phyloP scores from a whole-genome alignment of 176 grass and related monocot genomes.

The Avena eriantha region DNA sequence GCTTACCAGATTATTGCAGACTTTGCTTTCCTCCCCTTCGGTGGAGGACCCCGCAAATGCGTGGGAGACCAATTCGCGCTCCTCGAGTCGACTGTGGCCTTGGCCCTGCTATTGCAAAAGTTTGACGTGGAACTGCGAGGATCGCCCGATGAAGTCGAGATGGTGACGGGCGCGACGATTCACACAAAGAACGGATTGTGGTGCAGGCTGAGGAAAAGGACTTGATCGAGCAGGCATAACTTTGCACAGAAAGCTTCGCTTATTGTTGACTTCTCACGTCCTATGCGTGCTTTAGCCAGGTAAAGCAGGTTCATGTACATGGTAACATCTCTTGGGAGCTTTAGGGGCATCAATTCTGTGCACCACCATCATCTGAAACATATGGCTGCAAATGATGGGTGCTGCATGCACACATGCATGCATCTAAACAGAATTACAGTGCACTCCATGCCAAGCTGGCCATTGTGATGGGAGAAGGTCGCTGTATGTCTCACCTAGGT shows the following conservation, averaged over 20 bases:
- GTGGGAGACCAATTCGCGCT: conserved; percentile 91
- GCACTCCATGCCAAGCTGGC: conserved; percentile 32
- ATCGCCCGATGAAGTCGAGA: conserved; percentile 71
- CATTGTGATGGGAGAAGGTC: not conserved
- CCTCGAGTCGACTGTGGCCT: conserved; percentile 73
- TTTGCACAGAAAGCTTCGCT: conserved; percentile 35
- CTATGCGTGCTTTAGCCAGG: conserved; percentile 20
- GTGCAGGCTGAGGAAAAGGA: conserved; percentile 75
- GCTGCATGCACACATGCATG: not conserved
- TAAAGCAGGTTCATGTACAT: conserved; percentile 39
- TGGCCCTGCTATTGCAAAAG: conserved; percentile 74
- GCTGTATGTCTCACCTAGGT: conserved; percentile 2
- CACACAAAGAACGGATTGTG: conserved; percentile 85
- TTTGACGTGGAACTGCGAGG: conserved; percentile 86
- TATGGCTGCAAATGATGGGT: conserved; percentile 9
- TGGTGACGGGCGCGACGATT: conserved; percentile 90
- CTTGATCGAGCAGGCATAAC: conserved; percentile 39
- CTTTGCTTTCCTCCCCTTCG: conserved; percentile 92
- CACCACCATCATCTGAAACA: conserved; percentile 19
- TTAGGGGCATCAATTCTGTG: conserved; percentile 22
- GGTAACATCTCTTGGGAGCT: conserved; percentile 34
- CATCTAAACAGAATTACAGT: conserved; percentile 3
- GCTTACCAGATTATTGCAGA: conserved; percentile 79
- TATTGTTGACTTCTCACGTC: conserved; percentile 36
- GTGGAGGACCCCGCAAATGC: conserved; percentile 86